Evolutionary conservation across 192 early-diverging fungal species (phyloP).

Genomic region (Coemansia sp.): DNA sequence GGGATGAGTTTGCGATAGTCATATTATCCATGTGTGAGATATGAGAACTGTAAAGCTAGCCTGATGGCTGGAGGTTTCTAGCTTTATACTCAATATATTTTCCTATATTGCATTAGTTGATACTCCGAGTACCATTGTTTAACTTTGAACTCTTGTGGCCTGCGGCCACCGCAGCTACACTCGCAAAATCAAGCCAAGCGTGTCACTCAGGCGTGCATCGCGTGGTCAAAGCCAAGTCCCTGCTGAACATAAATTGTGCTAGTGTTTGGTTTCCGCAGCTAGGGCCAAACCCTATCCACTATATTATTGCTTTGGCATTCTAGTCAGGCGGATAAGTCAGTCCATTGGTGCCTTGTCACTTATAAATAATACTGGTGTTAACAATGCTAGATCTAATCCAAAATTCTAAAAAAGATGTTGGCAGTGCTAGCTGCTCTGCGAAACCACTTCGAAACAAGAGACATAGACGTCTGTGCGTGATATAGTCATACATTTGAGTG

Average conservation of each 20-base stretch:
- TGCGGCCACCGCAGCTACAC: conserved; percentile 8
- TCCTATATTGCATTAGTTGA: neutral
- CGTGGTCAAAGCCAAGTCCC: neutral
- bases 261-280: neutral
- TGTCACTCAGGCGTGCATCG: neutral
- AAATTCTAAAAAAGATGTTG: too few relatives aligned
- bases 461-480: neutral
- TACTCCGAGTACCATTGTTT: neutral
- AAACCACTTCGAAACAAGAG: neutral
- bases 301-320: neutral
- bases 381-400: too few relatives aligned
- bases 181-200: neutral
- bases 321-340: neutral
- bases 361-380: too few relatives aligned
- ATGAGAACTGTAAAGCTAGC: neutral
- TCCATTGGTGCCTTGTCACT: neutral
- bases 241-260: neutral
- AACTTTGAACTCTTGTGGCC: neutral
- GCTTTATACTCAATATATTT: neutral
- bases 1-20: neutral
- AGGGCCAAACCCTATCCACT: neutral
- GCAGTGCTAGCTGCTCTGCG: neutral
- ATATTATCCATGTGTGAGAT: neutral
- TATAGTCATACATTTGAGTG: too few relatives aligned
- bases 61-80: neutral